Conservation (phyloP, 768 basidiomycete genomes). For the Pulveroboletus sp. region DNA sequence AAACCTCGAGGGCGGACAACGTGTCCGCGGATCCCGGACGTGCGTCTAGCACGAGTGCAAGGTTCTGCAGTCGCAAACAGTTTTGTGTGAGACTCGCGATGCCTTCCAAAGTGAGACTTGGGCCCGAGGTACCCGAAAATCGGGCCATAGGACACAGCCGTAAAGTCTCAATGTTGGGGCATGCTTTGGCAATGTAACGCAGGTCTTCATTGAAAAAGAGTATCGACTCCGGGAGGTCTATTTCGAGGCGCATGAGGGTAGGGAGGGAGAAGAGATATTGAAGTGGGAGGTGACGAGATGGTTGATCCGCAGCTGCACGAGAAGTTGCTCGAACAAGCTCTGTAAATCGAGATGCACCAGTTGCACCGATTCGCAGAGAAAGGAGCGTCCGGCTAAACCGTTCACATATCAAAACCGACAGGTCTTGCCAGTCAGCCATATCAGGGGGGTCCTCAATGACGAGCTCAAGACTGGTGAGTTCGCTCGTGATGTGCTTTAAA, state of each 20-base stretch:
- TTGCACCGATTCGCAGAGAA: constrained; percentile 57
- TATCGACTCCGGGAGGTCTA: constrained; percentile 75
- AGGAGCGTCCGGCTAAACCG: constrained; percentile 56
- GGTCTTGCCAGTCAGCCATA: constrained; percentile 69
- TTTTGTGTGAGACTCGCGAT: constrained; percentile 51
- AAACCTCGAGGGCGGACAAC: constrained; percentile 42
- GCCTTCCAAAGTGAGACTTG: constrained; percentile 62
- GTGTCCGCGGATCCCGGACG: constrained; percentile 41
- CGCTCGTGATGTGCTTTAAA: constrained; percentile 61
- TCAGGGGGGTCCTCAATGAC: constrained; percentile 77
- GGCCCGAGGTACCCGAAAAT: constrained; percentile 48
- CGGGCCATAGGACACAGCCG: constrained; percentile 64
- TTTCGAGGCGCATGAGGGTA: constrained; percentile 56
- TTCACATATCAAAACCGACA: constrained; percentile 59
- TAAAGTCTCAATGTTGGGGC: constrained; percentile 65
- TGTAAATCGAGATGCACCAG: constrained; percentile 69
- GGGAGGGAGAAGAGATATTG: constrained; percentile 52
- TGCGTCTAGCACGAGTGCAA: constrained; percentile 63
- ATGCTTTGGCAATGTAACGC: constrained; percentile 50
- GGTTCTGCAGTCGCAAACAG: constrained; percentile 60
- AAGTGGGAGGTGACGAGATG: constrained; percentile 57
- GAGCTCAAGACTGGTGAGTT: constrained; percentile 65
- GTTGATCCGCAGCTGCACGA: constrained; percentile 50
- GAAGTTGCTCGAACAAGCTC: constrained; percentile 77
- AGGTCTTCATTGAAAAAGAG: constrained; percentile 62